phyloP scores from a whole-genome alignment of 2,329 filamentous ascomycete genomes.

The Penicillium concentricum region DNA sequence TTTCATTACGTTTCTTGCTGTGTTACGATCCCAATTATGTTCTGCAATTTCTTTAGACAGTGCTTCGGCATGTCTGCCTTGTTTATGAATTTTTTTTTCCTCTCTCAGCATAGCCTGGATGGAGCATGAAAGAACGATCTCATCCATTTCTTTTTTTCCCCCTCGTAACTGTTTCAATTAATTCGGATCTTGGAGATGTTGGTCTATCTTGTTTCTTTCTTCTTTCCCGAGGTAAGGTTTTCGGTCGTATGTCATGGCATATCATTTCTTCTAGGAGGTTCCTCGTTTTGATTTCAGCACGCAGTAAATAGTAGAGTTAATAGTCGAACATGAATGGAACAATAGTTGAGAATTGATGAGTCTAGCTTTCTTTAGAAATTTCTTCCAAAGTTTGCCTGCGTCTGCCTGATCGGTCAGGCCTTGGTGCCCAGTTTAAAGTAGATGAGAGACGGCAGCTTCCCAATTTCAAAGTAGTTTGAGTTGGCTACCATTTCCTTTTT shows the following conservation, averaged over 20 bases:
- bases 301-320: not conserved
- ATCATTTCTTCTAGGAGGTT: not conserved
- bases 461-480: not conserved
- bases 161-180: conserved; percentile 14
- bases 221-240: not conserved
- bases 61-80: conserved; percentile 10
- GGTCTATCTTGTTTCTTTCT: not conserved
- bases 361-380: not conserved
- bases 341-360: not conserved
- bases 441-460: not conserved
- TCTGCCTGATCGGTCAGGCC: not conserved
- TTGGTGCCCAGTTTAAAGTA: not conserved
- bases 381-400: not conserved
- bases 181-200: conserved; percentile 10
- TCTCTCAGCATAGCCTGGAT: conserved; percentile 33
- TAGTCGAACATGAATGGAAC: not conserved
- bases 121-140: conserved; percentile 34
- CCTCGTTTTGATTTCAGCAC: not conserved
- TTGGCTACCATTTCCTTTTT: too few species aligned
- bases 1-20: conserved; percentile 16
- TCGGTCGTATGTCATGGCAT: not conserved
- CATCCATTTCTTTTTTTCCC: conserved; percentile 14
- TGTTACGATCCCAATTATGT: conserved; percentile 12
- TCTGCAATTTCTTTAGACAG: conserved; percentile 11
- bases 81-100: conserved; percentile 6